Evolutionary conservation across 2,329 filamentous ascomycete genomes (phyloP).

Genomic region (Diplodia seriata): DNA sequence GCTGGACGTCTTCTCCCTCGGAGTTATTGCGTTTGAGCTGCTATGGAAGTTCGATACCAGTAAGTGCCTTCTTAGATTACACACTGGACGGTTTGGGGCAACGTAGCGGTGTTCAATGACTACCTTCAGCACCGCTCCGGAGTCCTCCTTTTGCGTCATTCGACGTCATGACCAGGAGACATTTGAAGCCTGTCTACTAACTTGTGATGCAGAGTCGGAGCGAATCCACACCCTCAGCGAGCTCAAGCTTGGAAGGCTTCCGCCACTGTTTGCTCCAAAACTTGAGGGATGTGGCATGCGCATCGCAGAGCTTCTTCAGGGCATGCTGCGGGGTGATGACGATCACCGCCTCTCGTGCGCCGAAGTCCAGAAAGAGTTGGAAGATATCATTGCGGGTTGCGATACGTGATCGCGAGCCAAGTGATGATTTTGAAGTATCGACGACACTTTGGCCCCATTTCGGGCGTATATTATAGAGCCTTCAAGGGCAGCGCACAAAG

Average conservation of each 20-base stretch:
- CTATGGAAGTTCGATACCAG: constrained; percentile 59
- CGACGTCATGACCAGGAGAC: background rate
- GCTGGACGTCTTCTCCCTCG: constrained; percentile 67
- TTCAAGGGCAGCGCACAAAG: background rate
- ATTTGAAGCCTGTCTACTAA: constrained; percentile 31
- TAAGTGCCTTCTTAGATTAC: constrained; percentile 17
- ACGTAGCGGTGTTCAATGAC: background rate
- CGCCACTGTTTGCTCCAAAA: constrained; percentile 39
- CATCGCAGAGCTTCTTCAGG: constrained; percentile 40
- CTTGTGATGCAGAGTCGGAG: constrained; percentile 44
- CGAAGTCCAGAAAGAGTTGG: constrained; percentile 40
- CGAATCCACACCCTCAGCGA: constrained; percentile 45
- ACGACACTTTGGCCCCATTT: background rate
- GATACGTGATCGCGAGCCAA: constrained; percentile 1
- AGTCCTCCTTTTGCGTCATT: background rate
- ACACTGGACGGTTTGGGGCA: background rate
- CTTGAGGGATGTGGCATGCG: constrained; percentile 38
- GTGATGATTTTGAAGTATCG: background rate
- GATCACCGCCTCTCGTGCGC: constrained; percentile 41
- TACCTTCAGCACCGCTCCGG: background rate
- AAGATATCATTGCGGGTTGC: constrained; percentile 12
- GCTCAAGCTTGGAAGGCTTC: constrained; percentile 45
- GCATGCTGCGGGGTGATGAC: constrained; percentile 46
- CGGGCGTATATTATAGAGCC: background rate
- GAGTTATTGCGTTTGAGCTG: constrained; percentile 68